Base-by-base conservation (phyloP, 1,284 basidiomycete species). In the Moniliophthora roreri region DNA sequence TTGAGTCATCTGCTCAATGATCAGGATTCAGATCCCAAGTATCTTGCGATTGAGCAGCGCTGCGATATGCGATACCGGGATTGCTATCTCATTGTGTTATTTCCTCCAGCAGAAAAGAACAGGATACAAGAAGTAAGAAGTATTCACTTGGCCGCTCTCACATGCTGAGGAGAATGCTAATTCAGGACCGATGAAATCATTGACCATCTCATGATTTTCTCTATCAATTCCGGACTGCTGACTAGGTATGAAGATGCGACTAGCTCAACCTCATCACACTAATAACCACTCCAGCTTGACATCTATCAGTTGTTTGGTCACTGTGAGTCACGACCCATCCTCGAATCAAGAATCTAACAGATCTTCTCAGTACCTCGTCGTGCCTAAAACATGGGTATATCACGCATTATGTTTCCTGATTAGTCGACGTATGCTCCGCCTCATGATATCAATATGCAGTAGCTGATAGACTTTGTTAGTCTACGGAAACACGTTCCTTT, bases 401-500 rank as follows among this genome's bases (percentile, higher is more conserved):
- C 56, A 65, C 18, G 66, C 66, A 26, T 58, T 69, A 6, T 68
- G 66, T 53, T 69, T 69, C 52, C 40, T 67, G 38, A 64, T 69
- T 37, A 68, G 64, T 49, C 63, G 66, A 23, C 58, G 66, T 69
- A 53, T 63, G 20, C n/a, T 18, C 13, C 6, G 24, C 15, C n/a
- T 32, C 32, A 56, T 32, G 9, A 5, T 49, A n/a, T 7, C 24
- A 51, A 20, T 10, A 35, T 26, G 10, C 24, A 46, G 11, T 20
- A 39, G 16, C 32, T 16, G 20, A 26, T 44, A 9, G 9, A 41
- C 18, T 40, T n/a, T 16, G 13, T n/a, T 15, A 69, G 68, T 68
- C 23, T 68, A 69, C 54, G 63, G 65, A 46, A 68, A 66, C 40
- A 68, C 67, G 16, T 67, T 68, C 59, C 63, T 68, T 59, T 66